A percentile compares a stretch with the other conserved stretches of the same genome.
Conservation (phyloP, 768 basidiomycete genomes). For the Daedaleopsis sinensis region DNA sequence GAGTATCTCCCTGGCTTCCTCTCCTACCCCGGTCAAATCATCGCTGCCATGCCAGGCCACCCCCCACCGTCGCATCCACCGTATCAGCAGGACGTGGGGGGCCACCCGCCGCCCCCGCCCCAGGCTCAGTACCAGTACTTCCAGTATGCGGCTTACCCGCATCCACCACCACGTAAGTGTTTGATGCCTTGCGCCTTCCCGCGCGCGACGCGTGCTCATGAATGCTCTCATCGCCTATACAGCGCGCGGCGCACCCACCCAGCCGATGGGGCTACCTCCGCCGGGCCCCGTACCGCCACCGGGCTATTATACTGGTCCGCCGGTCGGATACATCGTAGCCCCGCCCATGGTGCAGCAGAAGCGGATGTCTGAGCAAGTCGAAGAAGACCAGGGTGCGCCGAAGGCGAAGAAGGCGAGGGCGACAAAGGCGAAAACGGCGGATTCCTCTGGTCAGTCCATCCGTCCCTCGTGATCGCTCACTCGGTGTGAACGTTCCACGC, state of each 20-base stretch:
- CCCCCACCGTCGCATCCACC: neutral
- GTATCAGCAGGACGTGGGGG: neutral
- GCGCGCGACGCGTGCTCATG: constrained; percentile 57
- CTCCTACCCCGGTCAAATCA: constrained; percentile 1
- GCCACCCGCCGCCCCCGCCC: neutral
- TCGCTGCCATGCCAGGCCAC: neutral
- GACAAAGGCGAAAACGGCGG: constrained; percentile 35
- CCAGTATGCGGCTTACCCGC: constrained; percentile 24
- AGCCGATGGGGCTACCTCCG: constrained; percentile 33
- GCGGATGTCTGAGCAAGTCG: constrained; percentile 40
- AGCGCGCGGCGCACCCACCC: constrained; percentile 48
- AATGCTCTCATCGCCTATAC: constrained; percentile 61
- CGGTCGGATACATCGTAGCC: constrained; percentile 13
- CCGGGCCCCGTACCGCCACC: constrained; percentile 17
- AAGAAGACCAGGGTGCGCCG: constrained; percentile 42
- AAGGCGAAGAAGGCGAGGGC: constrained; percentile 52
- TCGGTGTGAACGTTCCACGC: neutral
- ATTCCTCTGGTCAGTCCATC: constrained; percentile 35
- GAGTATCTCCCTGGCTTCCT: constrained; percentile 5
- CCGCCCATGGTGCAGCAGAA: constrained; percentile 31
- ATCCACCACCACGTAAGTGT: constrained; percentile 22
- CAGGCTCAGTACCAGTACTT: neutral
- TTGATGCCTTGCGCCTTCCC: constrained; percentile 21
- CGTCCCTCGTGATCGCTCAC: neutral
- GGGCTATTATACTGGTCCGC: constrained; percentile 13